Evolutionary conservation across 257 asterid genomes (phyloP), one percentile per base, ranked within the genome.

Genomic region (Eustoma russellianum): DNA sequence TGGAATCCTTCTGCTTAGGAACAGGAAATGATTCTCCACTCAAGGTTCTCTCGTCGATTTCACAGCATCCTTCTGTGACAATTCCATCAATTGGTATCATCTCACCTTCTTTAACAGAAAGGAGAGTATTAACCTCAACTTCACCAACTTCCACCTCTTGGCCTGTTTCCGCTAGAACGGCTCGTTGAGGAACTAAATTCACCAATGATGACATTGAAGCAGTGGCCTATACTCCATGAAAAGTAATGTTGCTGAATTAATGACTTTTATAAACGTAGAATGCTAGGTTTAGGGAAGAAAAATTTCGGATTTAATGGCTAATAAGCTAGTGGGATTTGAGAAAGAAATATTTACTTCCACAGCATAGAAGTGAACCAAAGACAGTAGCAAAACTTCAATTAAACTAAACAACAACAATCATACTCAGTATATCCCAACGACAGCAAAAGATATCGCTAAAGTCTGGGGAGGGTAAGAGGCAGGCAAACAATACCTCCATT

Each of bases 21-120:
- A 83, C 96, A 0, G 98, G 98, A 52, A 86, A 78, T 3, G 98
- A 86, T 73, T 90, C 98, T 18, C 98, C 96, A 0, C 96, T 86
- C 58, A 90, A 46, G 0, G 75, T 74, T 49, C 79, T 90, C 70
- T 90, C 95, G 28, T 90, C 98, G 7, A 83, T 90, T 44, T 90
- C 98, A 41, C 98, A 86, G 5, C 63, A 76, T 0, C 98, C 98
- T 9, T 82, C 86, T 1, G 80, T 71, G 10, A 90, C 88, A 13
- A 81, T 58, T 33, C 97, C 97, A 50, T 90, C 97, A 14, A 90
- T 78, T 0, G 98, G 96, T 11, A 90, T 81, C 3, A 68, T 63
- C 53, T 86, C 91, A 5, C 98, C 98, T 0, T 88, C 82, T 67
- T 83, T 90, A 5, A 90, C 86, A 17, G 92, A 93, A 55, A 90